Base-by-base conservation (phyloP, 148 eudicot genomes). In the Fagopyrum esculentum region DNA sequence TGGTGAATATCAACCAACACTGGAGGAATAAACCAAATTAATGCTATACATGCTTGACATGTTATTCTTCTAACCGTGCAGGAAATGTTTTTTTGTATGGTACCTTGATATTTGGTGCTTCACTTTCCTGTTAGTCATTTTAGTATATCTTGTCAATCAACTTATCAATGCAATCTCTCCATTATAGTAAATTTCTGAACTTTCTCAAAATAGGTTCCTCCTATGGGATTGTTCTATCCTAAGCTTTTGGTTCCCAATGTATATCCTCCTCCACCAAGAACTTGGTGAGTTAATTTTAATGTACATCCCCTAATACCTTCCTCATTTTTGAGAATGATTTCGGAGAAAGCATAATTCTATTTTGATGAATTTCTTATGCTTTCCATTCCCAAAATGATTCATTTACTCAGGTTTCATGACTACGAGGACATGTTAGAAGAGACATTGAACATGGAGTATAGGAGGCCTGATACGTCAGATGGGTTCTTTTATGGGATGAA, bases 141-240 rank as follows among this genome's bases (percentile, higher is more conserved):
- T 35, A 35, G 47, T 66, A 45, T 59, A 45, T 59, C 64, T 19
- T 59, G 11, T 40, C 8, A 5, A 13, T 15, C 46, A 66, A 66
- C 47, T 66, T 12, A 13, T 43, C 35, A 57, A 57, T 19, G n/a
- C n/a, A 35, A 66, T 0, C 2, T 15, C 71, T 66, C 47, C 44
- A 63, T 6, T 11, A 30, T 66, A 66, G 19, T 43, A 66, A 66
- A 66, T 12, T 43, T 66, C 19, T 6, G 47, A 66, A 66, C 9
- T 40, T 66, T 66, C 71, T 66, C 9, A 66, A 40, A 77, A 76
- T 74, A 95, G 99, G 98, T 95, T 78, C 93, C 99, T 74, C 98
- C 99, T 70, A 95, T 95, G 99, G 98, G 99, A 81, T 85, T 92
- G 82, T 95, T 95, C 82, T 89, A 89, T 73, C 99, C 99, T 12